Base-by-base conservation (phyloP, 768 basidiomycete genomes). In the Tylopilus sp. region DNA sequence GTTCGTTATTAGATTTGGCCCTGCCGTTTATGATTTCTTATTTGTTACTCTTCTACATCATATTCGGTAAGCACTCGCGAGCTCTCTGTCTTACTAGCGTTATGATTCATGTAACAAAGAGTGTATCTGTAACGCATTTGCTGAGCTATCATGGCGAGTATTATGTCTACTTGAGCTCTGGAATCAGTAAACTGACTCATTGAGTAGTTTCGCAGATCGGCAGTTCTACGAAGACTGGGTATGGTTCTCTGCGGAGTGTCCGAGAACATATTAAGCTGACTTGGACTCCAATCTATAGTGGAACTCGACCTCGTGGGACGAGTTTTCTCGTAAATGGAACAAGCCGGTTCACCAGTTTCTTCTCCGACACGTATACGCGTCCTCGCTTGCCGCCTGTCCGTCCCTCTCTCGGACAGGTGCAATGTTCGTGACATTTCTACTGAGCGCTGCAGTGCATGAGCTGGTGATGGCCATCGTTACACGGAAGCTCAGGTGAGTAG, bases 201-300 rank as follows among this genome's bases (percentile, higher is more conserved):
- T 44, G 41, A 35, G 39, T 56, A 92, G 91, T 66, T 99, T 99
- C 64, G 91, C 92, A n/a, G 95, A 99, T 66, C 79, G 95, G 41
- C 88, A 92, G 58, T 99, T 98, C 69, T 99, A 98, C 65, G 91
- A 94, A 70, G 95, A 97, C 67, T 98, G 95, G 91, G 86, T 87
- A 68, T 26, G 36, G 41, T 4, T 49, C 6, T 36, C n/a, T 26
- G 25, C 11, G 18, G 38, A 17, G n/a, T 10, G 22, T 18, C 12
- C 30, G 22, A 43, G 38, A 7, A 46, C 20, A 31, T 31, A 13
- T 35, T 20, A 12, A 45, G 25, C 33, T 55, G 25, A 53, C 17
- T 12, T 51, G 33, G 2, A 30, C 13, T 15, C 35, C 18, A 18
- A 17, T 49, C 20, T 22, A 30, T n/a, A 82, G 89, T 98, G 95